Base-by-base conservation (phyloP, 1,284 basidiomycete species). In the Apiotrichum montevideense region DNA sequence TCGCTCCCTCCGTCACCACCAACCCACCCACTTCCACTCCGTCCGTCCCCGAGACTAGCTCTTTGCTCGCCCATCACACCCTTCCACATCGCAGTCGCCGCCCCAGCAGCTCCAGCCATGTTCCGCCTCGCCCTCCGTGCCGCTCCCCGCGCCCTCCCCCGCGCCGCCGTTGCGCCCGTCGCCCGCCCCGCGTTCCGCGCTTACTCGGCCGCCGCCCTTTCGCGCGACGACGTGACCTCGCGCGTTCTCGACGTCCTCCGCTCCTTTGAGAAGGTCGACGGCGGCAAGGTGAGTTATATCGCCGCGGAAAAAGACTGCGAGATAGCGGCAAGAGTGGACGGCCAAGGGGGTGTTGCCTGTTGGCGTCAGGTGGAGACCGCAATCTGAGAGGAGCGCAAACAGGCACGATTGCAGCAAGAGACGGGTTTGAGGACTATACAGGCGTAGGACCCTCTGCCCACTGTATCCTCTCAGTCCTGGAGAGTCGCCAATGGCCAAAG, bases 191-290 rank as follows among this genome's bases (percentile, higher is more conserved):
- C 54, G 40, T 35, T 46, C 49, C 57, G 79, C 62, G 67, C 81
- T 66, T 97, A 87, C 80, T 89, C 94, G 34, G 84, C 88, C 34
- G 83, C 85, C 11, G 83, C 87, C 35, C 82, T 94, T 56, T 82
- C 85, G 60, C 84, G 83, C 75, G 85, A 87, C 46, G 82, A 83
- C 70, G 91, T 98, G 71, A 83, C 89, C 72, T 74, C 81, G 67
- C 85, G 96, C 68, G 84, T 99, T 53, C 73, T 94, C 62, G 87
- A 93, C 59, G 88, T 98, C 51, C 79, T 99, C 74, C 90, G 90
- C 79, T 86, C 87, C 35, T 98, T 97, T 74, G 96, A 98, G 78
- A 98, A 97, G 80, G 90, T 98, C 55, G 85, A 96, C 77, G 78
- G 80, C 21, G 76, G 80, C 58, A 96, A 97, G 83, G 93, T 93